Evolutionary conservation across 129 eudicot species (phyloP).

Genomic region (Arctium lappa): DNA sequence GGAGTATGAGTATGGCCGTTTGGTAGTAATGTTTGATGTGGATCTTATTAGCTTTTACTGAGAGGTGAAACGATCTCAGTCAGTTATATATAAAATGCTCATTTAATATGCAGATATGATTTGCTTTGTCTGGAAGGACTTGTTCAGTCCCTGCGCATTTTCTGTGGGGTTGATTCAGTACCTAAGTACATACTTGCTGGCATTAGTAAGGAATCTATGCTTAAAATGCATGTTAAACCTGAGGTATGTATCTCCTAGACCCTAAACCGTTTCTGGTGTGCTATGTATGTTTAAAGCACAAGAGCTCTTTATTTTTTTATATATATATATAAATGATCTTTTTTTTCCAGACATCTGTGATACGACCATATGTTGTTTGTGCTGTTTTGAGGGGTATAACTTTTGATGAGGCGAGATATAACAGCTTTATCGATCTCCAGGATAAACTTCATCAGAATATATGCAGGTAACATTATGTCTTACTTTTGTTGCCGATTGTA

Average conservation of each 20-base stretch:
- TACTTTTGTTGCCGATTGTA: neutral
- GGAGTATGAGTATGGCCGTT: neutral
- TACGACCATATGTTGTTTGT: constrained; percentile 85
- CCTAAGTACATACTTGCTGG: constrained; percentile 56
- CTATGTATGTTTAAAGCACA: neutral
- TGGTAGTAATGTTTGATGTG: constrained; percentile 2
- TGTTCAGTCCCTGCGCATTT: constrained; percentile 76
- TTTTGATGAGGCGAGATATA: constrained; percentile 82
- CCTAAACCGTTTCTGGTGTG: neutral
- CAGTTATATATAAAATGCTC: neutral
- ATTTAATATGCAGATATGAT: constrained; percentile 66
- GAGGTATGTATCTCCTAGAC: constrained; percentile 50
- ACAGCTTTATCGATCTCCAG: constrained; percentile 97
- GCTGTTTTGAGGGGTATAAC: constrained; percentile 93
- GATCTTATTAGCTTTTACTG: neutral
- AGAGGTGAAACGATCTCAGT: neutral
- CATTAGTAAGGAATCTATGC: constrained; percentile 56
- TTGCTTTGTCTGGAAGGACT: constrained; percentile 98
- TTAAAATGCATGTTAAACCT: constrained; percentile 78
- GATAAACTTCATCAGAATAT: constrained; percentile 97
- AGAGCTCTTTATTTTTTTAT: neutral
- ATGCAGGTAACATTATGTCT: constrained; percentile 53
- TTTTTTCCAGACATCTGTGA: constrained; percentile 55
- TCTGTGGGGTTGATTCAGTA: constrained; percentile 60
- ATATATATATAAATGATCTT: neutral